Evolutionary conservation across 2,329 filamentous ascomycete species (phyloP).

Genomic region (Botrytis tulipae): DNA sequence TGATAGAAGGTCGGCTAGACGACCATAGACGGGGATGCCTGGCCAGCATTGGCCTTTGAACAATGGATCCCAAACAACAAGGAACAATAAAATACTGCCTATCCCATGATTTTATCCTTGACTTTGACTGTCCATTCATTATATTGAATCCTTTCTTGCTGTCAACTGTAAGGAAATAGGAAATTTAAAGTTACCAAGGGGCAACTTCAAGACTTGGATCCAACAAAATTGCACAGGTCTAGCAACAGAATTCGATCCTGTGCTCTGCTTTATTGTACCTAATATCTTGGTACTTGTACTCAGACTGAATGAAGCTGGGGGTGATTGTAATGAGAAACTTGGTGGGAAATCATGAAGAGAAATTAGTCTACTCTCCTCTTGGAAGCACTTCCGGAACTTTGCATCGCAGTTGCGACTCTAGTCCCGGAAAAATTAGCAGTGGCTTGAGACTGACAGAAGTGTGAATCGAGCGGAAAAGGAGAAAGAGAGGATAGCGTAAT

Average conservation of each 20-base stretch:
- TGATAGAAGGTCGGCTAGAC: neutral
- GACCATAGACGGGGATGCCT: neutral
- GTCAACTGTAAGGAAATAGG: neutral
- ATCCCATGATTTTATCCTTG: neutral
- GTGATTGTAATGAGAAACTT: neutral
- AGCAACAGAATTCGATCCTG: neutral
- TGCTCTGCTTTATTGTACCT: neutral
- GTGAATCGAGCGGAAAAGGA: neutral
- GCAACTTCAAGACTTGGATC: neutral
- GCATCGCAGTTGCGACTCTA: neutral
- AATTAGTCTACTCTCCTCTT: neutral
- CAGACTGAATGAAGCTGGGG: neutral
- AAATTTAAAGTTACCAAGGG: neutral
- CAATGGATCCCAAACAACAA: neutral
- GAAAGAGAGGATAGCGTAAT: neutral
- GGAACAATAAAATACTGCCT: neutral
- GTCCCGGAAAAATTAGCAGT: neutral
- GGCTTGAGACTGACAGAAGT: neutral
- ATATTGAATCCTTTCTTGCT: neutral
- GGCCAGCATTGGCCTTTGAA: neutral
- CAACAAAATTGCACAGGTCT: neutral
- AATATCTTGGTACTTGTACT: neutral
- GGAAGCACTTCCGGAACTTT: neutral
- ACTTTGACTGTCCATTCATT: neutral
- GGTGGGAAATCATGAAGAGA: neutral